phyloP scores from a whole-genome alignment of 371 early-diverging fungal genomes.

The Saksenaea vasiformis region DNA sequence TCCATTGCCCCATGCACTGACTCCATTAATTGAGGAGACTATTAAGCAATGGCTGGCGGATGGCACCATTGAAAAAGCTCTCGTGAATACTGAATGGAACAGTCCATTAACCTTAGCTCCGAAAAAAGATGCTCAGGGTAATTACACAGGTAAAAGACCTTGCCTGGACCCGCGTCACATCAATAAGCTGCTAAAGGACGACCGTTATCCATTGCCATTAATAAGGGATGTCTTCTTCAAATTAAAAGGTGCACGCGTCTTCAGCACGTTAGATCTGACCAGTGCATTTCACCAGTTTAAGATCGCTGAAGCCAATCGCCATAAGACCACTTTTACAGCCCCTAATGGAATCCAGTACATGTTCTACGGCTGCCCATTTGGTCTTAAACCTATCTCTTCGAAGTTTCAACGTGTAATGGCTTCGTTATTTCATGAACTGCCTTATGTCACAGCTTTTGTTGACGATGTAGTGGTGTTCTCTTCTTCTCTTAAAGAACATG shows the following conservation, averaged over 20 bases:
- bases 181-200: neutral
- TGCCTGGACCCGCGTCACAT: constrained; percentile 21
- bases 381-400: constrained; percentile 4
- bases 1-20: neutral
- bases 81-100: constrained; percentile 9
- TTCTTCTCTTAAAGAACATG: constrained; percentile 2
- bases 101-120: constrained; percentile 21
- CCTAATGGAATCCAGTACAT: constrained; percentile 8
- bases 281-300: too few relatives aligned
- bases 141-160: constrained; percentile 8
- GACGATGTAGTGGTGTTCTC: too few relatives aligned
- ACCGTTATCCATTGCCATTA: neutral
- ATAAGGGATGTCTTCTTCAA: too few relatives aligned
- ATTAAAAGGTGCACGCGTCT: neutral
- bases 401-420: neutral
- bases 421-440: neutral
- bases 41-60: neutral
- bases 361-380: constrained; percentile 4
- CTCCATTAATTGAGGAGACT: neutral
- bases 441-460: constrained; percentile 1
- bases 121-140: constrained; percentile 14
- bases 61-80: neutral
- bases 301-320: neutral
- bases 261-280: neutral
- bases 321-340: neutral